A percentile compares a stretch with the other conserved stretches of the same genome.
These are phyloP conservation scores for Glycine soja DNA, from an alignment of 306 rosid species.

Conservation along the genomic window DNA sequence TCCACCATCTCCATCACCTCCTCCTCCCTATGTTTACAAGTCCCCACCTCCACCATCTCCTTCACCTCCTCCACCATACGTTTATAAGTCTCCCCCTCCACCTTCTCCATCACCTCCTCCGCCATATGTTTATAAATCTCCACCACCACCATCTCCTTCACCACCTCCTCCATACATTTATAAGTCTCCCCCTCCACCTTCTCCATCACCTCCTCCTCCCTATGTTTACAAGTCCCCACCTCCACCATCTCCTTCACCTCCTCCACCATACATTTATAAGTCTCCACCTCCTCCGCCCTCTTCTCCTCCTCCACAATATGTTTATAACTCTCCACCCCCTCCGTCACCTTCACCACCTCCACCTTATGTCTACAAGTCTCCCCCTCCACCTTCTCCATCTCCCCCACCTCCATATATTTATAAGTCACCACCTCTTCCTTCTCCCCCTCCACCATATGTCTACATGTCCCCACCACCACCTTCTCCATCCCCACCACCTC, in stretches of 20 bases:
- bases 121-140: background rate
- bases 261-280: background rate
- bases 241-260: background rate
- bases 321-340: background rate
- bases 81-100: background rate
- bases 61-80: background rate
- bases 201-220: background rate
- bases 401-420: background rate
- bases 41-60: background rate
- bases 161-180: background rate
- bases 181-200: background rate
- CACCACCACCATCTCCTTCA: background rate
- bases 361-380: background rate
- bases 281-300: background rate
- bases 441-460: background rate
- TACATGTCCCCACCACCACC: background rate
- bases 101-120: background rate
- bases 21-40: background rate
- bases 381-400: background rate
- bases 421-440: background rate
- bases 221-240: background rate
- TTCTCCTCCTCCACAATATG: background rate
- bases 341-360: conserved; percentile 2
- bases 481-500: conserved; percentile 1
- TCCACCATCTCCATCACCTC: background rate